phyloP scores from a whole-genome alignment of 352 stramenopile genomes.

The Plasmopara viticola region DNA sequence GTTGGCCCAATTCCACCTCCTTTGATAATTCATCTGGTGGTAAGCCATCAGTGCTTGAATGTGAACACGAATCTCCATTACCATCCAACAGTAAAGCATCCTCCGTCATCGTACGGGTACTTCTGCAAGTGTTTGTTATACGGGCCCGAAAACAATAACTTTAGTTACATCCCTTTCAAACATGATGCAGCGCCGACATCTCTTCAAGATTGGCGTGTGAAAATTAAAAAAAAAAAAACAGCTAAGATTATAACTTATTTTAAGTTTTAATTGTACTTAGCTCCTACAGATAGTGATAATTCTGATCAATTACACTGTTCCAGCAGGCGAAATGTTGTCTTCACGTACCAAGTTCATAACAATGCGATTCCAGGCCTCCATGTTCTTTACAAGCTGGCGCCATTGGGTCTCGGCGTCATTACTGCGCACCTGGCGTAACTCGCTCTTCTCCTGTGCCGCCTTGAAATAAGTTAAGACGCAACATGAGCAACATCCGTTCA shows the following conservation, averaged over 20 bases:
- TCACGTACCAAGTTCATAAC: slow-evolving; percentile 63
- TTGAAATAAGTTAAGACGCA: slow-evolving; percentile 10
- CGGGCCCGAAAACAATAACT: slow-evolving; percentile 17
- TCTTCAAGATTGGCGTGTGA: no score
- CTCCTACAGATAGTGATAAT: slow-evolving; percentile 12
- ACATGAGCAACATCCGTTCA: background rate
- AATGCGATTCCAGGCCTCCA: slow-evolving; percentile 84
- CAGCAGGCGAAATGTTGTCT: background rate
- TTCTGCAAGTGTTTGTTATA: no score
- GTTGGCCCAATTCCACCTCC: slow-evolving; percentile 12
- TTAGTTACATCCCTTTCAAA: slow-evolving; percentile 12
- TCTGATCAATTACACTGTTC: no score
- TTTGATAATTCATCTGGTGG: slow-evolving; percentile 4
- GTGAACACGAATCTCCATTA: slow-evolving; percentile 4
- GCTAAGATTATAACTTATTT: no score
- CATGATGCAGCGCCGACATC: no score
- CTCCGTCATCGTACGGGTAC: slow-evolving; percentile 10
- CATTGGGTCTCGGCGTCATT: slow-evolving; percentile 56
- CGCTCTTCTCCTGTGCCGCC: slow-evolving; percentile 37
- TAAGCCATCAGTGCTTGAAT: background rate
- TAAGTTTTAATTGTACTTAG: slow-evolving; percentile 12
- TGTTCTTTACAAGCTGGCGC: slow-evolving; percentile 77
- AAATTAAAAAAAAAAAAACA: no score
- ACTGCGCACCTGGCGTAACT: slow-evolving; percentile 20
- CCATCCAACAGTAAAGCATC: slow-evolving; percentile 16